Percentiles rank a stretch among this genome's conserved stretches.
These are phyloP conservation scores for Margaritispora aquatica DNA, from an alignment of 495 filamentous ascomycete species.

Conservation along the genomic window DNA sequence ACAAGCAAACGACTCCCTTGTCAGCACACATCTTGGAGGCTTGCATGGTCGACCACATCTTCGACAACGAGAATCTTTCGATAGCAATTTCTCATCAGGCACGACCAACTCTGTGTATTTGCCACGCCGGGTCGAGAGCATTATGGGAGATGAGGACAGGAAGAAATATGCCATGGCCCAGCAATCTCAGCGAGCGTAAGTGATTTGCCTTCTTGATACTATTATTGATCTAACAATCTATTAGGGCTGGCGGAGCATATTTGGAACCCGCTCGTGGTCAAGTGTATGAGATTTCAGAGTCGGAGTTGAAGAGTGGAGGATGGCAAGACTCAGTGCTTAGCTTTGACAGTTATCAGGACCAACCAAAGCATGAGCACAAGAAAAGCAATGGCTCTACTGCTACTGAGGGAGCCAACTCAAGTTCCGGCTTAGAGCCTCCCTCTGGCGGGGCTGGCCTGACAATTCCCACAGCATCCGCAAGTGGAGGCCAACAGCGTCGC, in stretches of 20 bases:
- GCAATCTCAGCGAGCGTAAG: conserved; percentile 43
- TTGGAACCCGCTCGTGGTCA: conserved; percentile 41
- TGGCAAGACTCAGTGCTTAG: conserved; percentile 39
- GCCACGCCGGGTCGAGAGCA: conserved; percentile 73
- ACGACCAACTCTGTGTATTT: conserved; percentile 63
- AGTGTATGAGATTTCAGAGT: conserved; percentile 47
- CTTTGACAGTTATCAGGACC: conserved; percentile 14
- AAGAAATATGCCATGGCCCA: conserved; percentile 65
- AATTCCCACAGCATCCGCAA: background rate
- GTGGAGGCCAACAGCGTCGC: conserved; percentile 3
- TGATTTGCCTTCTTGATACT: background rate
- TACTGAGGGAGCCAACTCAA: background rate
- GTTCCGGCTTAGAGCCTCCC: background rate
- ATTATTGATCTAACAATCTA: background rate
- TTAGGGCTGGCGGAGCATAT: conserved; percentile 40
- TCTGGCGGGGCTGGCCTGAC: background rate
- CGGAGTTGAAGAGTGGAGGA: conserved; percentile 37
- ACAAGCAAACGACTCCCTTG: conserved; percentile 55
- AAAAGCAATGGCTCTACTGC: conserved; percentile 12
- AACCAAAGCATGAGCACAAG: conserved; percentile 5
- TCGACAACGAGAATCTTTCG: conserved; percentile 60
- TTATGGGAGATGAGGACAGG: conserved; percentile 74
- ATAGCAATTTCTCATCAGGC: conserved; percentile 58
- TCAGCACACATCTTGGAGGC: conserved; percentile 29
- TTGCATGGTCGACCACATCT: conserved; percentile 34